Conservation (phyloP, 805 yeast genomes). For the Wickerhamomyces tratensis region DNA sequence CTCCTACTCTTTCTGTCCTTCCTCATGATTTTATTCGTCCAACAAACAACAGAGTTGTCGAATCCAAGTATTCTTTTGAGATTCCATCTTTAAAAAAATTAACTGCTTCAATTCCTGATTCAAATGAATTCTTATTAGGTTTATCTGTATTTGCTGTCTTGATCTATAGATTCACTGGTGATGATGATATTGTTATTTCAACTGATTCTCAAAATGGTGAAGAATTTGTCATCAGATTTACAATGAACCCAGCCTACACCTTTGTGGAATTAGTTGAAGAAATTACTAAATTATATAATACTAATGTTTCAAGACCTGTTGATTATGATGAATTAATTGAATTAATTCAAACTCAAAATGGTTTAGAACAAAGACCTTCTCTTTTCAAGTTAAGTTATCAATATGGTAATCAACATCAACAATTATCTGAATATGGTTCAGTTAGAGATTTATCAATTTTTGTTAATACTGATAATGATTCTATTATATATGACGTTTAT, state of each 20-base stretch:
- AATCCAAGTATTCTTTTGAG: slow-evolving; percentile 38
- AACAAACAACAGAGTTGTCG: slow-evolving; percentile 53
- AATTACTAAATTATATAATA: slow-evolving; percentile 31
- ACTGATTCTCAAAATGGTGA: slow-evolving; percentile 39
- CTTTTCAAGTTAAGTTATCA: slow-evolving; percentile 51
- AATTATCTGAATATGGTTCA: slow-evolving; percentile 28
- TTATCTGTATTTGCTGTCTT: slow-evolving; percentile 63
- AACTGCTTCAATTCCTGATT: slow-evolving; percentile 12
- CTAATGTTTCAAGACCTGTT: slow-evolving; percentile 22
- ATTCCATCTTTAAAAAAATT: slow-evolving; percentile 21
- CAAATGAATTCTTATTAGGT: slow-evolving; percentile 36
- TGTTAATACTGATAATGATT: too few species aligned
- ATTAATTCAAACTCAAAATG: slow-evolving; percentile 36
- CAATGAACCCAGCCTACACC: slow-evolving; percentile 41
- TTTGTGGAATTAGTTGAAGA: slow-evolving; percentile 43
- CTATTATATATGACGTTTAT: slow-evolving; percentile 29
- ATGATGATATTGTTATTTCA: slow-evolving; percentile 88
- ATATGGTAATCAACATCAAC: slow-evolving; percentile 23
- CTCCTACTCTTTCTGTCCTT: slow-evolving; percentile 76
- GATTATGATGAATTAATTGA: slow-evolving; percentile 49
- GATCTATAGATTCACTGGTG: slow-evolving; percentile 79
- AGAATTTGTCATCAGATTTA: slow-evolving; percentile 55
- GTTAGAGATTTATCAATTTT: too few species aligned
- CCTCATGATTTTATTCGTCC: slow-evolving; percentile 87
- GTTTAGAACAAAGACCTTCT: slow-evolving; percentile 49